phyloP scores from a whole-genome alignment of 1,139 yeast genomes.

The Suhomyces terraborum region DNA sequence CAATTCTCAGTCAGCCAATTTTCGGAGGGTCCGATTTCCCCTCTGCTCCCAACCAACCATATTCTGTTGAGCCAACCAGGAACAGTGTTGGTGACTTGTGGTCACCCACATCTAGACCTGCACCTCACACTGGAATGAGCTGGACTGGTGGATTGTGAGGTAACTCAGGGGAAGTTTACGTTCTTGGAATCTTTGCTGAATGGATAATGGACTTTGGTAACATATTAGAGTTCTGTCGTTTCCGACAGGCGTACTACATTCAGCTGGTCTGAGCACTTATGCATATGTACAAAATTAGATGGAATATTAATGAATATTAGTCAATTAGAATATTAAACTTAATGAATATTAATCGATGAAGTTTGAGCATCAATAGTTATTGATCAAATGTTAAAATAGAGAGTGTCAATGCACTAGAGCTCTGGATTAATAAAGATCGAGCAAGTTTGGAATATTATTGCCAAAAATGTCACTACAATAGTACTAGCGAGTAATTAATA shows the following conservation, averaged over 20 bases:
- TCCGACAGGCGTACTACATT: slow-evolving; percentile 2
- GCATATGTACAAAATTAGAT: slow-evolving; percentile 4
- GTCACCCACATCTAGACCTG: slow-evolving; percentile 4
- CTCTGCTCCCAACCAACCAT: slow-evolving; percentile 3
- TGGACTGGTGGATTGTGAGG: neutral
- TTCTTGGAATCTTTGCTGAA: slow-evolving; percentile 48
- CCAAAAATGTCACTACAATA: no score
- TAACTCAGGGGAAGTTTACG: slow-evolving; percentile 24
- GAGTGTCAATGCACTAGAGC: no score
- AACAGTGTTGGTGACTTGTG: slow-evolving; percentile 9
- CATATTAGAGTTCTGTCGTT: slow-evolving; percentile 4
- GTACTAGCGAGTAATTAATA: no score
- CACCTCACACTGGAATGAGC: slow-evolving; percentile 4
- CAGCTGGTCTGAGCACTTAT: slow-evolving; percentile 11
- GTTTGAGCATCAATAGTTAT: no score
- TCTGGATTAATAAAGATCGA: no score
- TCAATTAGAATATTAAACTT: no score
- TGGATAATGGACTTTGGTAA: slow-evolving; percentile 29
- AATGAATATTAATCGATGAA: no score
- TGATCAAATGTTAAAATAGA: no score
- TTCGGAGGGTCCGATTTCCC: slow-evolving; percentile 1
- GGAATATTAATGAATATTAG: no score
- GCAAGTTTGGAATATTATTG: no score
- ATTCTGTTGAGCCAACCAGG: slow-evolving; percentile 8
- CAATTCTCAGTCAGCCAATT: neutral